phyloP scores from a whole-genome alignment of 176 grass and related monocot species.

The Carex scoparia region DNA sequence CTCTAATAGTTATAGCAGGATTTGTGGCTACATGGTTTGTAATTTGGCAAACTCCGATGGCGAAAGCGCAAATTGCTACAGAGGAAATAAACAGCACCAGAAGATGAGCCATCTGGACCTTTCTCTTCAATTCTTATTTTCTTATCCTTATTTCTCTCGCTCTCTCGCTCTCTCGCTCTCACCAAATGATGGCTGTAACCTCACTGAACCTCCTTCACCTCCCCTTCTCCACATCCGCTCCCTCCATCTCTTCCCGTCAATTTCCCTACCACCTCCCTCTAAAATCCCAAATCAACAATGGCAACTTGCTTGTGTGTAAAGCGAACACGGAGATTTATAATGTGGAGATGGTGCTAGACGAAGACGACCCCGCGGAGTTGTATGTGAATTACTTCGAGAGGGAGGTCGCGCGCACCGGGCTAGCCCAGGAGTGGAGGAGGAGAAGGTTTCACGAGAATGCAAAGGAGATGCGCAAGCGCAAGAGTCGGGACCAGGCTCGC shows the following conservation, averaged over 20 bases:
- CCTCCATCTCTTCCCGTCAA: conserved; percentile 24
- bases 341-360: conserved; percentile 85
- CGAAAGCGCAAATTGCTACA: not conserved
- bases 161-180: not conserved
- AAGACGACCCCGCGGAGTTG: conserved; percentile 64
- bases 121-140: not conserved
- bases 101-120: not conserved
- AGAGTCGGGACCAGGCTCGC: conserved; percentile 54
- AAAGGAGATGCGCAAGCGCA: conserved; percentile 61
- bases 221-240: conserved; percentile 21
- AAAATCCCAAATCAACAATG: conserved; percentile 19
- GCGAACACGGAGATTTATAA: conserved; percentile 47
- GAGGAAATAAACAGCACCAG: not conserved
- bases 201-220: conserved; percentile 13
- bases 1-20: no score
- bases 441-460: conserved; percentile 72
- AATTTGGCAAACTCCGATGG: not conserved
- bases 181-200: conserved; percentile 5
- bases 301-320: conserved; percentile 4
- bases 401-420: conserved; percentile 68
- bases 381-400: conserved; percentile 70
- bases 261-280: conserved; percentile 16
- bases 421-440: conserved; percentile 80
- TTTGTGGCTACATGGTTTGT: not conserved
- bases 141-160: not conserved